Evolutionary conservation across 2,329 filamentous ascomycete genomes (phyloP), one percentile per base, ranked within the genome.

Genomic region (Colletotrichum sp.): DNA sequence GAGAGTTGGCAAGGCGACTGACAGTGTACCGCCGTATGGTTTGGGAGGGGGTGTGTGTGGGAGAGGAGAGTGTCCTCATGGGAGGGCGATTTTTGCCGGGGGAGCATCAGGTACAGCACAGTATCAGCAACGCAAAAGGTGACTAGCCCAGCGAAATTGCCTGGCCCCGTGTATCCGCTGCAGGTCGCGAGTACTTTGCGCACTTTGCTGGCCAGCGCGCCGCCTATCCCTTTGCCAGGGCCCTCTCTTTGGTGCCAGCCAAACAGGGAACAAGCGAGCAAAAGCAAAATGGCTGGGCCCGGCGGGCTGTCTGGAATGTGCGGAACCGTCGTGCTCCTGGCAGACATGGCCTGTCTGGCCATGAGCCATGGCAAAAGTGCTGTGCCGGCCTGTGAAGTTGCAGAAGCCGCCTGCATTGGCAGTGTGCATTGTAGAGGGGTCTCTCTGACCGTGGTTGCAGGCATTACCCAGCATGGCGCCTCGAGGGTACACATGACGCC

Each of bases 31-130:
- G 38, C 38, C 38, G 18, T 77, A 66, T 75, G 74, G 71, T 55
- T 70, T 74, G 66, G 74, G 66, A 75, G 71, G 74, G 74, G 71
- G 66, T 70, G 73, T 75, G 70, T 74, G 67, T 28, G 64, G 43
- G 62, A 55, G 69, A 13, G 18, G 43, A 65, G 61, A 60, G 73
- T 69, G 48, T 56, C 43, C 48, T 75, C 73, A 73, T n/a, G 64
- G 73, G 70, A 73, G 70, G 64, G 70, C 70, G n/a, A 73, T 52
- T 69, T 58, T 60, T 73, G 58, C 58, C n/a, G 43, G 58, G 69
- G 70, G 64, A 73, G 58, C 70, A 65, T 73, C 32, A 75, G 74
- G 74, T 76, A 76, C 71, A 76, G 68, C 74, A 76, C 74, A 76
- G 74, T 76, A 76, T 75, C 43, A 75, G 74, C 66, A 66, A 71